Base-by-base conservation (phyloP, 768 basidiomycete genomes). In the Russula sp. region DNA sequence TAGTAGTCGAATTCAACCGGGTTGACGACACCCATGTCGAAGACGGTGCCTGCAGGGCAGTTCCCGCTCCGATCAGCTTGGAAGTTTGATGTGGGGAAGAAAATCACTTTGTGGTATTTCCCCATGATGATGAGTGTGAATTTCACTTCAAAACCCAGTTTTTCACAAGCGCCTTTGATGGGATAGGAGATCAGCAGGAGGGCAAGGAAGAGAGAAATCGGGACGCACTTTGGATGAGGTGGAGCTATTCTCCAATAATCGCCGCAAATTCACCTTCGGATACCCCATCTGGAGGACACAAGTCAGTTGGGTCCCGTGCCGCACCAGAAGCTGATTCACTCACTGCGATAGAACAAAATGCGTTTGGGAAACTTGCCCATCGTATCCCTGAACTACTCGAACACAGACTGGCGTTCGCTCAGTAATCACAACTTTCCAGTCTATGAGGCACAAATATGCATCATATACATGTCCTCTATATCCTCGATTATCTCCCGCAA, bases 81-180 rank as follows among this genome's bases (percentile, higher is more conserved):
- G 11, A 1, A 7, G 1, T 7, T 3, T 7, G 36, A 20, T 1
- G 34, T 11, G 13, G 84, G 84, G 74, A 85, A 83, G 70, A 86
- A 80, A 66, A 83, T 75, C 43, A 83, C 77, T 58, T 87, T 85
- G 69, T 88, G 85, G 3, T 85, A 77, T 68, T 93, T 93, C 7
- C 88, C 89, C 6, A 93, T 91, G 38, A 92, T 78, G 50, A 91
- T 79, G 38, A 91, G 73, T 0, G 91, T 93, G 29, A 92, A 87
- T 48, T 80, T 83, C 0, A 82, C 81, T 0, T 75, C 73, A 36
- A 89, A 85, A 4, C 75, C 75, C 0, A 87, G 68, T 6, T 81
- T 78, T 1, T 58, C 59, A 64, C 88, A 90, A 1, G 89, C 89
- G 56, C 66, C 90, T 91, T 69, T 14, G 32, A 2, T 16, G 34